phyloP scores from a whole-genome alignment of 306 rosid species.

The Lupinus albus region DNA sequence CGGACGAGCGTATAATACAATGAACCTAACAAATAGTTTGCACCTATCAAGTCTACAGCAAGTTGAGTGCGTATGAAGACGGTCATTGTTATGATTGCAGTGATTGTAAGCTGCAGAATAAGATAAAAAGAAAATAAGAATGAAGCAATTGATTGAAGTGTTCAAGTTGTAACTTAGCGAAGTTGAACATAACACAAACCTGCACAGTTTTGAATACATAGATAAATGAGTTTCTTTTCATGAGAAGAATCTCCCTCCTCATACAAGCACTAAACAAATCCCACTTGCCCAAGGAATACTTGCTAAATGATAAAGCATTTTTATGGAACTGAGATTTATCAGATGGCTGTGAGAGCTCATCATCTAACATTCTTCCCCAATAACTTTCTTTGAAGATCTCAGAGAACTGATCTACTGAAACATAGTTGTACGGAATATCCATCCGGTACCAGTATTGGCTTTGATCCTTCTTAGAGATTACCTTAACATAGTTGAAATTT shows the following conservation, averaged over 20 bases:
- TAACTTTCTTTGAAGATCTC: slow-evolving; percentile 54
- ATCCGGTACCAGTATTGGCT: slow-evolving; percentile 66
- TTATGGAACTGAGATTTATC: slow-evolving; percentile 63
- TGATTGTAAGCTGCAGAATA: slow-evolving; percentile 60
- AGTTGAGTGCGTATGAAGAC: slow-evolving; percentile 65
- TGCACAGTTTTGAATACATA: slow-evolving; percentile 72
- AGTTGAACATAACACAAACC: slow-evolving; percentile 47
- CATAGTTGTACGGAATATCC: slow-evolving; percentile 59
- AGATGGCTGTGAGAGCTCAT: slow-evolving; percentile 57
- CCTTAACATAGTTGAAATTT: slow-evolving; percentile 55
- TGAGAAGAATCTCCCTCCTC: slow-evolving; percentile 74
- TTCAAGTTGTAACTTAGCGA: not conserved
- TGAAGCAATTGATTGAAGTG: slow-evolving; percentile 7
- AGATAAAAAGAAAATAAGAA: slow-evolving; percentile 11
- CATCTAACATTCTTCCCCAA: slow-evolving; percentile 60
- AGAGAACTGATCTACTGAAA: slow-evolving; percentile 67
- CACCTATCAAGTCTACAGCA: slow-evolving; percentile 51
- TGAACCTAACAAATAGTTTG: slow-evolving; percentile 70
- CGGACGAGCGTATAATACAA: slow-evolving; percentile 67
- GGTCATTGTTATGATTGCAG: slow-evolving; percentile 75
- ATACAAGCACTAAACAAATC: slow-evolving; percentile 70
- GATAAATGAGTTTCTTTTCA: slow-evolving; percentile 73
- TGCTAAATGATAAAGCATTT: slow-evolving; percentile 54
- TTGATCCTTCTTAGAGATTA: slow-evolving; percentile 76
- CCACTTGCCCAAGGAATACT: slow-evolving; percentile 66